Evolutionary conservation across 352 stramenopile species (phyloP).

Genomic region (Globisporangium viniferum): DNA sequence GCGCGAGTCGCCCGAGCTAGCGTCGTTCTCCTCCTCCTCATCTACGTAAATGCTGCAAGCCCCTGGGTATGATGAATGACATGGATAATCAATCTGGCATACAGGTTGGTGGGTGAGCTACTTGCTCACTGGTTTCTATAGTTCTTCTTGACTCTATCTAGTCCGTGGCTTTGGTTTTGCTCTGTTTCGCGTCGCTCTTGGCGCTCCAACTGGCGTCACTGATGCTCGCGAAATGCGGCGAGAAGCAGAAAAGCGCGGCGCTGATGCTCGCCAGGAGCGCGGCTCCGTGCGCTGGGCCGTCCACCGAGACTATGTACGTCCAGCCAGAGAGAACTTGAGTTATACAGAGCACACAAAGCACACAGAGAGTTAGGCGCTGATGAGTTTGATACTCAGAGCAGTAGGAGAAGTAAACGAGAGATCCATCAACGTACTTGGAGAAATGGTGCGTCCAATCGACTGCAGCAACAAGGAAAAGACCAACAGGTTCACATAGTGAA

Average conservation of each 20-base stretch:
- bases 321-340: conserved; percentile 71
- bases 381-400: background rate
- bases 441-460: conserved; percentile 77
- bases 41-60: background rate
- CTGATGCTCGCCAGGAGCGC: conserved; percentile 58
- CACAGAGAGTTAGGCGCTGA: background rate
- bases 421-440: conserved; percentile 47
- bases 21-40: background rate
- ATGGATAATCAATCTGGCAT: background rate
- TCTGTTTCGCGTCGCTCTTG: conserved; percentile 18
- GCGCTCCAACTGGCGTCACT: conserved; percentile 19
- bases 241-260: conserved; percentile 63
- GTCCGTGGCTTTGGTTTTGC: conserved; percentile 34
- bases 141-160: conserved; percentile 17
- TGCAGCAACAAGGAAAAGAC: conserved; percentile 16
- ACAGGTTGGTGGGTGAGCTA: background rate
- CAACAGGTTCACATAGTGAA: background rate
- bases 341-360: background rate
- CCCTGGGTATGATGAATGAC: background rate
- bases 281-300: conserved; percentile 65
- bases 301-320: conserved; percentile 68
- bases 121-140: background rate
- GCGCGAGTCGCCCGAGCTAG: conserved; percentile 27
- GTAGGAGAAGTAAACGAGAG: background rate
- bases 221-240: conserved; percentile 48